A percentile compares a stretch with the other conserved stretches of the same genome.
phyloP scores from a whole-genome alignment of 2,329 filamentous ascomycete genomes.

The Aureobasidium leucospermi region DNA sequence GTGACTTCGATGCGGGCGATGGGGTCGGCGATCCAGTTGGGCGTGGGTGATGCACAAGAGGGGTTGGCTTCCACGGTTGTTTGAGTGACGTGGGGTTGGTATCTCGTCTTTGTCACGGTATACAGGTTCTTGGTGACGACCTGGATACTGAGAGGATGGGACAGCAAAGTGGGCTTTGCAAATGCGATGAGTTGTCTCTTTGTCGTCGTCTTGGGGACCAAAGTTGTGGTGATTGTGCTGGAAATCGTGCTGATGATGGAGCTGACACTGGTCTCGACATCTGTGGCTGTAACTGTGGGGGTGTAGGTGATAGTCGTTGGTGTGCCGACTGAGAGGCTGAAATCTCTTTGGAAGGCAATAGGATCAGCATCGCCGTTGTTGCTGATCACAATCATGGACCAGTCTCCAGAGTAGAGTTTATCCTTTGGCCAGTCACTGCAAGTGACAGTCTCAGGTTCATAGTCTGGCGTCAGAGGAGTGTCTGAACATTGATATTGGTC shows the following conservation, averaged over 20 bases:
- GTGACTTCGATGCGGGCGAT: background rate
- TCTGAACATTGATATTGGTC: constrained; percentile 35
- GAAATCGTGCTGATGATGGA: background rate
- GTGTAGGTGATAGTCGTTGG: constrained; percentile 26
- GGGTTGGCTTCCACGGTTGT: background rate
- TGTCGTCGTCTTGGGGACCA: background rate
- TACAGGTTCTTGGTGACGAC: background rate
- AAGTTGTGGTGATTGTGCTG: background rate
- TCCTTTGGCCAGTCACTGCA: constrained; percentile 24
- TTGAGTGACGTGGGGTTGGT: background rate
- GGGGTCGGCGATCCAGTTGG: background rate
- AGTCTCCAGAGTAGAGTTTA: constrained; percentile 36
- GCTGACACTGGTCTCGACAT: background rate
- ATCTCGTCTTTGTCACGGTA: background rate
- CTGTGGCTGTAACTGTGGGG: constrained; percentile 16
- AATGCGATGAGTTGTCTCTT: background rate
- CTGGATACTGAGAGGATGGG: background rate
- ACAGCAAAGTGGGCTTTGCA: background rate
- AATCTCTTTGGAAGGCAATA: constrained; percentile 39
- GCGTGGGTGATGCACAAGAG: background rate
- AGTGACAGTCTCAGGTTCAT: constrained; percentile 18
- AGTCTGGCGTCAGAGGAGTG: constrained; percentile 32
- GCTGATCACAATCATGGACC: constrained; percentile 35
- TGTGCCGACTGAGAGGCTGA: constrained; percentile 28
- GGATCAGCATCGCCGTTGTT: constrained; percentile 37